phyloP scores from a whole-genome alignment of 2,329 filamentous ascomycete genomes.

The Colletotrichum liriopes region DNA sequence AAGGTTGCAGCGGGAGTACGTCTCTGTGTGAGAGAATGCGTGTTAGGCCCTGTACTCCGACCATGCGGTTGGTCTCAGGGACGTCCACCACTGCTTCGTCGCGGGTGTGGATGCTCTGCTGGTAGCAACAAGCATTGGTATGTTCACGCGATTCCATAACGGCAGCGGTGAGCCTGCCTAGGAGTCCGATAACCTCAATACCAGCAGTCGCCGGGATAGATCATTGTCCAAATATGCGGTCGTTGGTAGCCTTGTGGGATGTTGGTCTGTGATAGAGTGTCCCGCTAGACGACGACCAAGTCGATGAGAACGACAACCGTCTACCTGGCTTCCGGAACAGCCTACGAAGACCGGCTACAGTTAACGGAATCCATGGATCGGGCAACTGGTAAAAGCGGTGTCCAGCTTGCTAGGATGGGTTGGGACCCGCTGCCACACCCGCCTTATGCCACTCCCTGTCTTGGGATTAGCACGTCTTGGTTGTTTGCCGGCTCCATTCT shows the following conservation, averaged over 20 bases:
- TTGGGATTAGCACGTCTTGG: conserved; percentile 38
- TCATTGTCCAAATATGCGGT: background rate
- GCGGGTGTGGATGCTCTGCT: conserved; percentile 19
- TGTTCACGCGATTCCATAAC: conserved; percentile 3
- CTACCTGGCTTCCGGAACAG: conserved; percentile 41
- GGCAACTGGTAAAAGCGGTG: conserved; percentile 42
- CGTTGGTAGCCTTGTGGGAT: conserved; percentile 18
- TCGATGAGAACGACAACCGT: conserved; percentile 33
- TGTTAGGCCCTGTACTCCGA: conserved; percentile 28
- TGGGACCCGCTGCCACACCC: conserved; percentile 39
- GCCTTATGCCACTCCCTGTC: conserved; percentile 34
- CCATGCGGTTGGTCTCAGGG: conserved; percentile 33
- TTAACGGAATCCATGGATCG: conserved; percentile 36
- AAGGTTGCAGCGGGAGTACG: conserved; percentile 23
- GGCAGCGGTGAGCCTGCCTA: background rate
- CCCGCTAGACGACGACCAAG: conserved; percentile 28
- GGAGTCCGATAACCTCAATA: conserved; percentile 1
- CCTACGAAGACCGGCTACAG: conserved; percentile 22
- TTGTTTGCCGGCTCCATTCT: conserved; percentile 38
- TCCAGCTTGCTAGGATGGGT: conserved; percentile 32
- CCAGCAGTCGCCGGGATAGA: background rate
- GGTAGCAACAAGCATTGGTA: background rate
- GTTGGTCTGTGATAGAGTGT: conserved; percentile 25
- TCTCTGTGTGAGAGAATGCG: background rate
- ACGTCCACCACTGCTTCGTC: conserved; percentile 21